Evolutionary conservation across 2,329 filamentous ascomycete species (phyloP).

Genomic region (Colletotrichum sp.): DNA sequence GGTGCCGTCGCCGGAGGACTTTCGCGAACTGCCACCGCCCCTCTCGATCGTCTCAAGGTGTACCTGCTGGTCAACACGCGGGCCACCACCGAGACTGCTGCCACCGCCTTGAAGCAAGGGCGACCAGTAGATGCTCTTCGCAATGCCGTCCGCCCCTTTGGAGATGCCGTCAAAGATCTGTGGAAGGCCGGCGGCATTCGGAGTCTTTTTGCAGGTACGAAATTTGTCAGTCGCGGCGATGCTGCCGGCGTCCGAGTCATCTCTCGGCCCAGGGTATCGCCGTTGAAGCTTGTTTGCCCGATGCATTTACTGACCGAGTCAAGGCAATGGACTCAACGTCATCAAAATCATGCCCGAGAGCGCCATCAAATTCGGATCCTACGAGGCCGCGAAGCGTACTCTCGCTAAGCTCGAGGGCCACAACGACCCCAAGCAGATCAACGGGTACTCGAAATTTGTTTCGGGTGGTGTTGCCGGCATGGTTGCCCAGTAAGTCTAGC

Average conservation of each 20-base stretch:
- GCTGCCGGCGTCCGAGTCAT: not conserved
- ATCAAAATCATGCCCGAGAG: slow-evolving; percentile 99
- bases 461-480: slow-evolving; percentile 92
- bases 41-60: slow-evolving; percentile 95
- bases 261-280: not conserved
- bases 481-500: slow-evolving; percentile 76
- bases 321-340: slow-evolving; percentile 92
- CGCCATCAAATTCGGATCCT: slow-evolving; percentile 97
- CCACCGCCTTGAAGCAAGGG: slow-evolving; percentile 73
- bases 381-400: slow-evolving; percentile 90
- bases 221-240: not conserved
- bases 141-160: slow-evolving; percentile 72
- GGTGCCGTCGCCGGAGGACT: slow-evolving; percentile 94
- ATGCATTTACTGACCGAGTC: slow-evolving; percentile 12
- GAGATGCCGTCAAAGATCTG: slow-evolving; percentile 76
- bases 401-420: slow-evolving; percentile 90
- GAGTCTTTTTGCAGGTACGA: slow-evolving; percentile 89
- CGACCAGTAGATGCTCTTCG: slow-evolving; percentile 68
- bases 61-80: slow-evolving; percentile 93
- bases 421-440: slow-evolving; percentile 78
- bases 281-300: not conserved
- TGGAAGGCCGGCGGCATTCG: slow-evolving; percentile 86
- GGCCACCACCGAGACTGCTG: slow-evolving; percentile 60
- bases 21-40: slow-evolving; percentile 93
- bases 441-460: slow-evolving; percentile 85